Evolutionary conservation across 2,329 filamentous ascomycete genomes (phyloP).

Genomic region (Chrysoporthe deuterocubensis): DNA sequence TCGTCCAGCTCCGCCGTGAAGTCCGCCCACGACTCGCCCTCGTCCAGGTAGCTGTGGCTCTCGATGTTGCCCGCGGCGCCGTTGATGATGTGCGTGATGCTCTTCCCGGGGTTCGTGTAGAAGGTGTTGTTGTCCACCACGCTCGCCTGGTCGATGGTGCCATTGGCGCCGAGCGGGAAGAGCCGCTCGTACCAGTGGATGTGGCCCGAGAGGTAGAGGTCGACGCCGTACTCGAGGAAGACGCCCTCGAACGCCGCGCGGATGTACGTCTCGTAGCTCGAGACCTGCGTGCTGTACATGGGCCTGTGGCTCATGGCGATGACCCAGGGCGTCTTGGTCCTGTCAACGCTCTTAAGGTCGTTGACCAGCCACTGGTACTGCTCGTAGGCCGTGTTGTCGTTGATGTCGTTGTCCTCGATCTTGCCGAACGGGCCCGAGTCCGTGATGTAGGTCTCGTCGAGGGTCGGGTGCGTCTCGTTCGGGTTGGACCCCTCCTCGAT

Average conservation of each 20-base stretch:
- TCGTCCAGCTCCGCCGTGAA: slow-evolving; percentile 51
- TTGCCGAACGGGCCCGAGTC: slow-evolving; percentile 54
- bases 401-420: slow-evolving; percentile 43
- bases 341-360: slow-evolving; percentile 50
- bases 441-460: slow-evolving; percentile 49
- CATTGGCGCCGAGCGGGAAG: slow-evolving; percentile 30
- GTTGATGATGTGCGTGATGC: slow-evolving; percentile 55
- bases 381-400: slow-evolving; percentile 47
- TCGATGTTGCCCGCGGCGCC: slow-evolving; percentile 59
- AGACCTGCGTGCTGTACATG: slow-evolving; percentile 49
- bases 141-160: slow-evolving; percentile 45
- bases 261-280: slow-evolving; percentile 48
- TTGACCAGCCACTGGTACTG: slow-evolving; percentile 51
- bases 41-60: slow-evolving; percentile 47
- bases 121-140: slow-evolving; percentile 54
- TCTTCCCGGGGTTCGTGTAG: slow-evolving; percentile 49
- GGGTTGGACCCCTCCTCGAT: slow-evolving; percentile 36
- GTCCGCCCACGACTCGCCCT: slow-evolving; percentile 40
- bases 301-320: slow-evolving; percentile 53
- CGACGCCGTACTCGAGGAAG: slow-evolving; percentile 49
- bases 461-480: slow-evolving; percentile 44
- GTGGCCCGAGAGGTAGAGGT: slow-evolving; percentile 47
- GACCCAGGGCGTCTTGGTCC: slow-evolving; percentile 53
- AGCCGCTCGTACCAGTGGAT: slow-evolving; percentile 34
- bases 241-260: slow-evolving; percentile 51